These are phyloP conservation scores for Galerina marginata DNA, from an alignment of 768 basidiomycete species.

Conservation along the genomic window DNA sequence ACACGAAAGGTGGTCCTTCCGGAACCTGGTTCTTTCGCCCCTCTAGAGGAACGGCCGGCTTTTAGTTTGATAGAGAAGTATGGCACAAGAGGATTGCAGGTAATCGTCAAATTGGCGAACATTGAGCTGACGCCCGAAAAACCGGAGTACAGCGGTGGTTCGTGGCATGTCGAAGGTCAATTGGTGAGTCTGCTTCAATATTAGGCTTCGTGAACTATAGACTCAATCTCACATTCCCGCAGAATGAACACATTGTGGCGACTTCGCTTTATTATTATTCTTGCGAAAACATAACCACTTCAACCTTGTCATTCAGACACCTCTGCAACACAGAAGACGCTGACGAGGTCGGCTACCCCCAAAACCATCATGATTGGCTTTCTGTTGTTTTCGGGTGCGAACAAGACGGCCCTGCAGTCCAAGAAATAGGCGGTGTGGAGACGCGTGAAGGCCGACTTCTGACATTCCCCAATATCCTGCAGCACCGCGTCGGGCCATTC, in stretches of 20 bases:
- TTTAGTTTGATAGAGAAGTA: conserved; percentile 18
- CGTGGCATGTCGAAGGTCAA: conserved; percentile 39
- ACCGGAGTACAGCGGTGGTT: conserved; percentile 28
- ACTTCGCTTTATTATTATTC: conserved; percentile 36
- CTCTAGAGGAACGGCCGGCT: not conserved
- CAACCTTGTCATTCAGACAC: conserved; percentile 30
- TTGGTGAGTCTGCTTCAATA: conserved; percentile 10
- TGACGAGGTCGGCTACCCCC: conserved; percentile 22
- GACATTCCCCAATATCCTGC: conserved; percentile 48
- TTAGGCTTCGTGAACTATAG: not conserved
- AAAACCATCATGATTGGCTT: conserved; percentile 35
- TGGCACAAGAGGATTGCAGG: conserved; percentile 20
- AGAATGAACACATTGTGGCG: conserved; percentile 41
- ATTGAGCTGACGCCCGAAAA: conserved; percentile 36
- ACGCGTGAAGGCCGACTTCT: conserved; percentile 42
- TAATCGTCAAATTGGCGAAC: conserved; percentile 35
- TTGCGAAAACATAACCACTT: conserved; percentile 28
- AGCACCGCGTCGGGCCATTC: conserved; percentile 46
- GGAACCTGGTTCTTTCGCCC: conserved; percentile 22
- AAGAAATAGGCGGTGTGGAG: conserved; percentile 37
- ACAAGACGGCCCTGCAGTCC: conserved; percentile 27
- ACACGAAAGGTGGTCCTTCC: conserved; percentile 20
- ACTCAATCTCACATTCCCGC: not conserved
- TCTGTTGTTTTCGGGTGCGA: conserved; percentile 30
- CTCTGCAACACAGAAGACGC: not conserved